These are phyloP conservation scores for Lathyrus tuberosus DNA, from an alignment of 306 rosid species.

Conservation along the genomic window DNA sequence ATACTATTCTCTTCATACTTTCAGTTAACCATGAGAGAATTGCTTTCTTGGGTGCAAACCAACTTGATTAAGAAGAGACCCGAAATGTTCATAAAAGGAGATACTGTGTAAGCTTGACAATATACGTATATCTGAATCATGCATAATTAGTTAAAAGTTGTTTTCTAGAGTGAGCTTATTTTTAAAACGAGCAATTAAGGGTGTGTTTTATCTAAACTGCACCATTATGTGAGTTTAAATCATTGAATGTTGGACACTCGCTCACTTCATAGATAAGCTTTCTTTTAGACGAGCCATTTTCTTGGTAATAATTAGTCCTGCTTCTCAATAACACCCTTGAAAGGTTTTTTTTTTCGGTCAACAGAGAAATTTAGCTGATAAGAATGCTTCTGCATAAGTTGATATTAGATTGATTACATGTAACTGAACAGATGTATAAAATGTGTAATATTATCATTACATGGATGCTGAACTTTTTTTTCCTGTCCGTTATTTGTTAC, in stretches of 20 bases:
- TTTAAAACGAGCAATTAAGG: no score
- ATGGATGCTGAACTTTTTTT: background rate
- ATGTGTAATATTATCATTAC: no score
- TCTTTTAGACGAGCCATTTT: background rate
- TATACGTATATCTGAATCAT: constrained; percentile 9
- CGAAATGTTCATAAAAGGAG: constrained; percentile 98
- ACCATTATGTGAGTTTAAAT: no score
- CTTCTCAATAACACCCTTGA: background rate
- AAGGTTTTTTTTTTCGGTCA: background rate
- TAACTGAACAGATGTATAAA: background rate
- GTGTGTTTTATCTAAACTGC: no score
- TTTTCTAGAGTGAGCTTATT: constrained; percentile 3
- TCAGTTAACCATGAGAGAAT: constrained; percentile 82
- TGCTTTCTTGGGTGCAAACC: constrained; percentile 80
- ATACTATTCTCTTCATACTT: constrained; percentile 29
- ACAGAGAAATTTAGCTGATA: constrained; percentile 8
- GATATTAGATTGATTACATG: background rate
- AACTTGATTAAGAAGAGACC: constrained; percentile 96
- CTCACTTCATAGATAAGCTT: constrained; percentile 8
- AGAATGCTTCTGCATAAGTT: constrained; percentile 15
- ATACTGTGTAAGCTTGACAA: constrained; percentile 73
- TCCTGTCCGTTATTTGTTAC: constrained; percentile 38
- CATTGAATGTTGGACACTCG: constrained; percentile 9
- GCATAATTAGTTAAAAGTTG: constrained; percentile 20
- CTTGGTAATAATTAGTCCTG: constrained; percentile 7